Base-by-base conservation (phyloP, 768 basidiomycete genomes). In the Macrocybe gigantea region DNA sequence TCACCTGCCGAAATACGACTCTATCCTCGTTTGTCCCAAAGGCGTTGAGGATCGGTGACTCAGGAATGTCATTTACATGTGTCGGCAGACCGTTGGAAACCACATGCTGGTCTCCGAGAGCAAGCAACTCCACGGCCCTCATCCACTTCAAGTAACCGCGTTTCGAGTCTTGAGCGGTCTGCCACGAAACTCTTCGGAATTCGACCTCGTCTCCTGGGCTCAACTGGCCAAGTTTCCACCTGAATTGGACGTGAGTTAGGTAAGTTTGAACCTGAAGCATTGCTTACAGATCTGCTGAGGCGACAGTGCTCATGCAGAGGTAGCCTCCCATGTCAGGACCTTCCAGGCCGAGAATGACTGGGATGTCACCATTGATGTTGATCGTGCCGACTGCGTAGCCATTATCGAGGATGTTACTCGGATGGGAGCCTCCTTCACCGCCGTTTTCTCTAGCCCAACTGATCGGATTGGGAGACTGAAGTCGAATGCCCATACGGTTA, bases 141-240 rank as follows among this genome's bases (percentile, higher is more conserved):
- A 22, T 22, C 22, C 22, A 22, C 22, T 4, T 22, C 22, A 4
- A 22, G 22, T 22, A 22, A 22, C 22, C 22, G 4, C 22, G 22
- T 22, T 22, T 22, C 22, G 4, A 22, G 4, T 4, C 22, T 22
- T 22, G 22, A 22, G 22, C 22, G 22, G 22, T 22, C 2, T 22
- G 22, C 69, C 74, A 75, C 0, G 73, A 66, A 22, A 83, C 61
- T 15, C 76, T 68, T 46, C 67, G 67, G 60, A 86, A 84, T 33
- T 63, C 64, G 3, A 88, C 64, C 0, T 70, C 74, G 44, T 65
- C 68, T 11, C 82, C 84, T 0, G 83, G 77, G 13, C 72, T 67
- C 29, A 85, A 54, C 56, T 88, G 85, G 0, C 85, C 85, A 5
- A 85, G 49, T 53, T 84, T 83, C 83, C 83, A 86, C 64, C 81